phyloP scores from a whole-genome alignment of 139 green algal genomes.

The Micractinium sp. region DNA sequence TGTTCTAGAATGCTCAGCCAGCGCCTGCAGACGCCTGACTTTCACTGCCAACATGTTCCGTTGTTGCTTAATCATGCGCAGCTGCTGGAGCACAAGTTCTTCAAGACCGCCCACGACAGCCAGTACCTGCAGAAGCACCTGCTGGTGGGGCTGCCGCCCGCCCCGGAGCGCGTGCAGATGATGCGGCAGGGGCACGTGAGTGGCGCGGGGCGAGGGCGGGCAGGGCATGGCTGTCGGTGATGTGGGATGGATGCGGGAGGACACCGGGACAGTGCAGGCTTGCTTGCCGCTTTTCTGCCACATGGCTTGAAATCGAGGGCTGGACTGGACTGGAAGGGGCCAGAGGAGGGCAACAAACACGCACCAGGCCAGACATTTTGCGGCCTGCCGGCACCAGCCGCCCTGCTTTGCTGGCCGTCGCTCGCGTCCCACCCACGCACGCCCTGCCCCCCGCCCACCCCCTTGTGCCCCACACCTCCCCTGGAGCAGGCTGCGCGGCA shows the following conservation, averaged over 20 bases:
- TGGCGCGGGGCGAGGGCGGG: slow-evolving; percentile 22
- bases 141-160: slow-evolving; percentile 80
- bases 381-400: too few relatives aligned
- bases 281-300: neutral
- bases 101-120: slow-evolving; percentile 87
- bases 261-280: neutral
- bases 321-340: too few relatives aligned
- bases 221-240: too few relatives aligned
- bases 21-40: slow-evolving; percentile 84
- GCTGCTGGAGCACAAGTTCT: slow-evolving; percentile 98
- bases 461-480: neutral
- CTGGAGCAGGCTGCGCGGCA: slow-evolving; percentile 7
- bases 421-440: neutral
- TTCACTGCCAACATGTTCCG: too few relatives aligned
- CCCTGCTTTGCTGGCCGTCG: too few relatives aligned
- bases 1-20: slow-evolving; percentile 91
- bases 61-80: slow-evolving; percentile 39
- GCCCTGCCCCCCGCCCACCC: neutral
- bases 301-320: neutral
- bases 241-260: neutral
- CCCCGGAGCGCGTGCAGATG: slow-evolving; percentile 84
- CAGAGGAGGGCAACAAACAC: too few relatives aligned
- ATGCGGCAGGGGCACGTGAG: slow-evolving; percentile 74
- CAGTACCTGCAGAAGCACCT: slow-evolving; percentile 85
- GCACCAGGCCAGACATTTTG: too few relatives aligned